Evolutionary conservation across 345 rosid genomes (phyloP).

Genomic region (Sapria himalayana): DNA sequence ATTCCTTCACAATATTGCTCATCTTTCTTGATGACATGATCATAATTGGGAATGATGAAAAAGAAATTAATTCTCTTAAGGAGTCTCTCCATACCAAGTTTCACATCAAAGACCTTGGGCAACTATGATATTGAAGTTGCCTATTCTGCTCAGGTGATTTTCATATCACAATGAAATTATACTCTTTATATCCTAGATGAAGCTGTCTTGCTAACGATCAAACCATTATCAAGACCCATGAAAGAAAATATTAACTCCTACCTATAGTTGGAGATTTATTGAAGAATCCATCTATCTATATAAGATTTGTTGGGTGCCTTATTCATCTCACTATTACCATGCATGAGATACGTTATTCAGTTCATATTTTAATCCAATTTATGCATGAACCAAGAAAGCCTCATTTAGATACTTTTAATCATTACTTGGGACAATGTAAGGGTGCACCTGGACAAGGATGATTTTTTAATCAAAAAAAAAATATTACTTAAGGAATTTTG

Average conservation of each 20-base stretch:
- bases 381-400: background rate
- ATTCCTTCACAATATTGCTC: background rate
- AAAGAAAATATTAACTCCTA: background rate
- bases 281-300: background rate
- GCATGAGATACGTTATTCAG: background rate
- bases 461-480: too few species aligned
- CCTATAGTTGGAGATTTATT: background rate
- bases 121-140: background rate
- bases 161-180: background rate
- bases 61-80: background rate
- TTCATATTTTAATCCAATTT: background rate
- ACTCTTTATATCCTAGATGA: constrained; percentile 6
- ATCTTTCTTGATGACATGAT: constrained; percentile 3
- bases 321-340: too few species aligned
- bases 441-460: background rate
- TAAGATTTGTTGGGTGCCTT: background rate
- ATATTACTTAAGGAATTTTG: too few species aligned
- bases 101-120: constrained; percentile 5
- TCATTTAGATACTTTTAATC: background rate
- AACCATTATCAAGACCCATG: constrained; percentile 4
- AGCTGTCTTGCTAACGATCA: constrained; percentile 3
- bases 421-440: background rate
- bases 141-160: background rate
- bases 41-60: background rate
- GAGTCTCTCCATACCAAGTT: constrained; percentile 1